Conservation (phyloP, 768 basidiomycete genomes). For the Phylloporus arenicola region DNA sequence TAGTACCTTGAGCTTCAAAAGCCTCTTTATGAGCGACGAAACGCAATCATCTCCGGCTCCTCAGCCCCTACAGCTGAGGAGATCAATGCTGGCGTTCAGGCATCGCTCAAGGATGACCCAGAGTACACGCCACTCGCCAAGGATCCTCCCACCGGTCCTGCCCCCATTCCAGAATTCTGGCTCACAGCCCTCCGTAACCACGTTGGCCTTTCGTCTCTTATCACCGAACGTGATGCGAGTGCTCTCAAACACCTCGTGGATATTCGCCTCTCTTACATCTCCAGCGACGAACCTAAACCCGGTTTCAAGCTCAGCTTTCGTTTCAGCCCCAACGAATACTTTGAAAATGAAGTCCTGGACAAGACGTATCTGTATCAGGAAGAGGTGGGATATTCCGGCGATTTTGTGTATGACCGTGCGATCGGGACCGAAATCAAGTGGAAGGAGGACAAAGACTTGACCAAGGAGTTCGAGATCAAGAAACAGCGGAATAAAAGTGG, state of each 20-base stretch:
- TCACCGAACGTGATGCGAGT: slow-evolving; percentile 86
- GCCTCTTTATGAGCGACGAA: slow-evolving; percentile 84
- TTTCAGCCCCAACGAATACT: slow-evolving; percentile 82
- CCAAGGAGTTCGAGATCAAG: slow-evolving; percentile 96
- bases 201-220: slow-evolving; percentile 74
- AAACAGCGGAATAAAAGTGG: slow-evolving; percentile 99
- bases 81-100: slow-evolving; percentile 71
- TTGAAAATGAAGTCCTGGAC: slow-evolving; percentile 74
- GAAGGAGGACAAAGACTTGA: slow-evolving; percentile 98
- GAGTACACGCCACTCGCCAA: slow-evolving; percentile 59
- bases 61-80: slow-evolving; percentile 73
- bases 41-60: slow-evolving; percentile 76
- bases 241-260: slow-evolving; percentile 83
- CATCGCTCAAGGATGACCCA: slow-evolving; percentile 70
- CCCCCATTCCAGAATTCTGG: slow-evolving; percentile 90
- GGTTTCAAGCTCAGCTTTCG: slow-evolving; percentile 88
- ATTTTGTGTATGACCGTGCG: slow-evolving; percentile 94
- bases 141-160: slow-evolving; percentile 39
- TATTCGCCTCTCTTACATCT: slow-evolving; percentile 73
- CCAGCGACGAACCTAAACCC: slow-evolving; percentile 58
- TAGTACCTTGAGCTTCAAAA: slow-evolving; percentile 73
- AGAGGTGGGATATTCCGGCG: slow-evolving; percentile 91
- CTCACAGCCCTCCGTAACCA: slow-evolving; percentile 94
- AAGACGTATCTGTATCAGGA: slow-evolving; percentile 95
- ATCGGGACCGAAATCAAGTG: slow-evolving; percentile 90